phyloP scores from a whole-genome alignment of 2,329 filamentous ascomycete species.

The Fusarium setosum region DNA sequence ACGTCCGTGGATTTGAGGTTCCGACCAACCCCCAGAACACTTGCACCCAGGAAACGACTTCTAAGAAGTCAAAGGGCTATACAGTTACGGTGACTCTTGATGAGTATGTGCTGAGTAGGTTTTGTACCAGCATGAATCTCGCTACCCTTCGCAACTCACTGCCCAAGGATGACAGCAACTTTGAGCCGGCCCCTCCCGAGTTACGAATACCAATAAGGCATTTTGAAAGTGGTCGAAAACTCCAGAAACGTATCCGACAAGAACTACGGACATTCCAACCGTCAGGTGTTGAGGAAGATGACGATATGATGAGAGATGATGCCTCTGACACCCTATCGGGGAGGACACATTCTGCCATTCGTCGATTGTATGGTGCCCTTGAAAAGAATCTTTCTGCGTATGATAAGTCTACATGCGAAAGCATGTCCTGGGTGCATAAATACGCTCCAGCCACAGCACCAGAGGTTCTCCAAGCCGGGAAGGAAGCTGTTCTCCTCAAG shows the following conservation, averaged over 20 bases:
- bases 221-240: slow-evolving; percentile 67
- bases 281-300: slow-evolving; percentile 8
- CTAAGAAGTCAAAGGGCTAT: slow-evolving; percentile 64
- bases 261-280: slow-evolving; percentile 54
- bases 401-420: slow-evolving; percentile 82
- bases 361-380: slow-evolving; percentile 69
- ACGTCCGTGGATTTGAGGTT: slow-evolving; percentile 64
- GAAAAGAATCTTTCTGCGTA: slow-evolving; percentile 77
- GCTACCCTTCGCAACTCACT: slow-evolving; percentile 42
- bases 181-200: slow-evolving; percentile 57
- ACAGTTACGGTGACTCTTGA: slow-evolving; percentile 51
- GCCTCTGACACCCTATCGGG: slow-evolving; percentile 33
- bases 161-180: slow-evolving; percentile 50
- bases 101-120: slow-evolving; percentile 56
- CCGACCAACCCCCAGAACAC: not conserved
- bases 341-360: slow-evolving; percentile 67
- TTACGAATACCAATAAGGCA: slow-evolving; percentile 66
- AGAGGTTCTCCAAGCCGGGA: slow-evolving; percentile 80
- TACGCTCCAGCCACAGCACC: slow-evolving; percentile 78
- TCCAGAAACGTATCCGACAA: slow-evolving; percentile 60
- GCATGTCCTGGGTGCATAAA: slow-evolving; percentile 81
- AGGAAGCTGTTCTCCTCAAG: slow-evolving; percentile 76
- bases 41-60: slow-evolving; percentile 3
- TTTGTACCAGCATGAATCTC: slow-evolving; percentile 44
- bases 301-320: slow-evolving; percentile 51